These are phyloP conservation scores for Polygonum aviculare DNA, from an alignment of 148 eudicot genomes.

Conservation along the genomic window DNA sequence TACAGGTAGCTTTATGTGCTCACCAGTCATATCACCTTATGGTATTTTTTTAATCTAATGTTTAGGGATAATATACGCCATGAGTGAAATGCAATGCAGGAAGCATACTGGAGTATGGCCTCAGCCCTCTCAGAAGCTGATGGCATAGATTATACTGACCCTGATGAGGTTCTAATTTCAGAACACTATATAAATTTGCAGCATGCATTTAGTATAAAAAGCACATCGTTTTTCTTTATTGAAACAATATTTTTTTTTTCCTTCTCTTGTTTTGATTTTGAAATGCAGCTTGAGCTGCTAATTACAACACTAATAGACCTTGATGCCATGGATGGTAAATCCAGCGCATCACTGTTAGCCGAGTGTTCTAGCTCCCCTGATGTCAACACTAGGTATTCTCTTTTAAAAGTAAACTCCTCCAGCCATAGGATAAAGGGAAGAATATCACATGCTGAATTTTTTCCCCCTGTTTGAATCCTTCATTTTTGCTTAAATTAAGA, in stretches of 20 bases:
- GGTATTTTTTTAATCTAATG: not conserved
- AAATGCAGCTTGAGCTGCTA: constrained; percentile 81
- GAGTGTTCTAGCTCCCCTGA: constrained; percentile 93
- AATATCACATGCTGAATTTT: not conserved
- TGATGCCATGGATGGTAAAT: constrained; percentile 98
- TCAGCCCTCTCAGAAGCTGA: constrained; percentile 92
- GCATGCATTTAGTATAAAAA: not conserved
- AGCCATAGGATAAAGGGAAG: not conserved
- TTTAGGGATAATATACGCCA: not conserved
- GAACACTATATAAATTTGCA: not conserved
- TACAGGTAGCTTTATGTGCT: constrained; percentile 41
- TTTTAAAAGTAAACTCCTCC: not conserved
- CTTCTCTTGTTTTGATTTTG: not conserved
- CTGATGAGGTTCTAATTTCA: constrained; percentile 64
- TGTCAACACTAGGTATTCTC: constrained; percentile 65
- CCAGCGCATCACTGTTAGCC: constrained; percentile 78
- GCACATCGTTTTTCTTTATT: not conserved
- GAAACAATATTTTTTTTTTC: not conserved
- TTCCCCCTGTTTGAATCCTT: not conserved
- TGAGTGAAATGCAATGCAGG: constrained; percentile 31
- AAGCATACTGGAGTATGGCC: constrained; percentile 88
- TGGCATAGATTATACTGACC: constrained; percentile 91
- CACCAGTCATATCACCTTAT: not conserved
- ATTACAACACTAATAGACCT: constrained; percentile 90
- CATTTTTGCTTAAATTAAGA: constrained; percentile 24